Percentiles rank a stretch among this genome's conserved stretches.
Evolutionary conservation across 73 alveolate species (phyloP).

Genomic region (Stentor roeselii): DNA sequence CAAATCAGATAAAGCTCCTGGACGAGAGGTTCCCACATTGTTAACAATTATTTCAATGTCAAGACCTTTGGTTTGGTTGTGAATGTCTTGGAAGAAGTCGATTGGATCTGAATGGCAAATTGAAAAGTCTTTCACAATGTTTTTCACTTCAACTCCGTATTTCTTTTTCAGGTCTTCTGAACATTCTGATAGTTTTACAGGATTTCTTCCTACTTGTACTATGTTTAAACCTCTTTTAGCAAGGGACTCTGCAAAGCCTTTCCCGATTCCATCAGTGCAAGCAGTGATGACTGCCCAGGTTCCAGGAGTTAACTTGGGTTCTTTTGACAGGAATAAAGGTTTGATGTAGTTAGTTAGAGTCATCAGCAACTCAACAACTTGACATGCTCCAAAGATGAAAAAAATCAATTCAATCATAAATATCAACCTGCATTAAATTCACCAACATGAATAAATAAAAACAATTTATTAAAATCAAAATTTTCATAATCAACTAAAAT

Average conservation of each 20-base stretch:
- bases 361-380: too few relatives aligned
- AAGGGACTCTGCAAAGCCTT: constrained; percentile 30
- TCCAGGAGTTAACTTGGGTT: neutral
- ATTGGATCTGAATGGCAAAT: neutral
- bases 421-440: too few relatives aligned
- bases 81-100: neutral
- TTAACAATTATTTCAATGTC: constrained; percentile 32
- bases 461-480: too few relatives aligned
- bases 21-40: constrained; percentile 13
- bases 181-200: constrained; percentile 21
- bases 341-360: too few relatives aligned
- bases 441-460: too few relatives aligned
- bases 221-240: constrained; percentile 31
- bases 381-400: too few relatives aligned
- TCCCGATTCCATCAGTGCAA: constrained; percentile 37
- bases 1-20: neutral
- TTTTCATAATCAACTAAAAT: too few relatives aligned
- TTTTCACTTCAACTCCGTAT: neutral
- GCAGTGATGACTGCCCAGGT: constrained; percentile 36
- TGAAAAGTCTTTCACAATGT: constrained; percentile 1
- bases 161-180: neutral
- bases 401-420: too few relatives aligned
- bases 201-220: constrained; percentile 27
- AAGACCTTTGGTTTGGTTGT: neutral
- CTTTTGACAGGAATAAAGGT: too few relatives aligned